Percentiles rank a stretch among this genome's conserved stretches.
These are phyloP conservation scores for Rhizopus delemar DNA, from an alignment of 371 early-diverging fungal species.

Conservation along the genomic window DNA sequence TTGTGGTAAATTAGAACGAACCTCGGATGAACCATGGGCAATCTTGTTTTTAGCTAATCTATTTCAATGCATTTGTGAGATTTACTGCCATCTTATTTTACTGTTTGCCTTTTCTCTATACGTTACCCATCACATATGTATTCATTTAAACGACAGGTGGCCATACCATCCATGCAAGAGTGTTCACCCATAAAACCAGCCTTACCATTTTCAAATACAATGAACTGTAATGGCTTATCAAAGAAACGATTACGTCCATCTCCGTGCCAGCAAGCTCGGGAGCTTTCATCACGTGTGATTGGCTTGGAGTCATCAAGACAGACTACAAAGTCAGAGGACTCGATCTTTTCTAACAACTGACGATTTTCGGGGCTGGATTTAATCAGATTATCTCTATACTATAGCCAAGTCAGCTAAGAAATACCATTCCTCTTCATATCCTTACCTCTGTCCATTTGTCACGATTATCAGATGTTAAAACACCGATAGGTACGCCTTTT, in stretches of 20 bases:
- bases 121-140: constrained; percentile 55
- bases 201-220: constrained; percentile 94
- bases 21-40: constrained; percentile 57
- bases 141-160: constrained; percentile 79
- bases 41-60: constrained; percentile 52
- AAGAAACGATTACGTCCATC: constrained; percentile 93
- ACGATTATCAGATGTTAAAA: constrained; percentile 88
- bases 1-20: constrained; percentile 55
- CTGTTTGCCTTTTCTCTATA: constrained; percentile 5
- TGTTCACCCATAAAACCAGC: constrained; percentile 96
- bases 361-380: constrained; percentile 69
- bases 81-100: neutral
- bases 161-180: constrained; percentile 96
- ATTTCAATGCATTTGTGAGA: neutral
- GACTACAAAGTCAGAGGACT: constrained; percentile 80
- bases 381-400: constrained; percentile 63
- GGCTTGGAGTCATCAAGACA: constrained; percentile 87
- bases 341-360: constrained; percentile 73
- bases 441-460: constrained; percentile 90
- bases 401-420: neutral
- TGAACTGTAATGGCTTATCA: constrained; percentile 92
- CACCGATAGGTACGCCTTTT: constrained; percentile 79
- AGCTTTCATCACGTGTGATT: constrained; percentile 79
- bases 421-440: neutral
- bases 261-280: constrained; percentile 88